Base-by-base conservation (phyloP, 2,329 filamentous ascomycete genomes). In the Scorias spongiosa region DNA sequence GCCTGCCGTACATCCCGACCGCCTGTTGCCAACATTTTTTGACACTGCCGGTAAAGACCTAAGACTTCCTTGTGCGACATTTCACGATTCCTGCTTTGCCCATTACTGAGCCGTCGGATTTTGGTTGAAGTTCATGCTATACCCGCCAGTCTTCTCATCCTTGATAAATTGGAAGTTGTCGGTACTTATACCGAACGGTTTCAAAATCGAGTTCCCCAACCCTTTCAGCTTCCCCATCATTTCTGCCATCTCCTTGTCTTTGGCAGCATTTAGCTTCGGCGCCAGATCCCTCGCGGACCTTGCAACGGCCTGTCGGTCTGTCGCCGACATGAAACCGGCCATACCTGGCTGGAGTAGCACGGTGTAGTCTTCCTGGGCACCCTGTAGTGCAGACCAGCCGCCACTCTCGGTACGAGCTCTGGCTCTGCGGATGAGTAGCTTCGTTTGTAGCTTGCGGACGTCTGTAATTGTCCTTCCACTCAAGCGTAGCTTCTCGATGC, bases 141-240 rank as follows among this genome's bases (percentile, higher is more conserved):
- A 96, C 0, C 87, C 88, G 1, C 91, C 91, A 1, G 80, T 83
- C 49, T 81, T 81, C 55, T 89, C 83, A 57, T 95, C 89, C 63
- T 95, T 85, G 26, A 82, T 78, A 72, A 96, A 93, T 50, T 94
- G 79, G 59, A 98, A 96, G 61, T 93, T 94, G 39, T 93, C 81
- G 10, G 91, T 96, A 46, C 83, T 93, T 52, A 98, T 64, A 1
- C 91, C 91, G 67, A 96, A 96, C 0, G 89, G 89, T 59, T 84
- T 93, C 42, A 98, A 62, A 12, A 98, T 77, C 1, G 87, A 86
- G 59, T 98, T 94, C 0, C 91, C 91, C 47, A 98, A 67, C 64
- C 84, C 79, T 60, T 93, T 95, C 54, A 98, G 65, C 67, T 96
- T 95, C 14, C 82, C 84, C 87, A 94, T 93, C 87, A 96, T 95